Evolutionary conservation across 2,329 filamentous ascomycete genomes (phyloP).

Genomic region (Penicillium fuscoglaucum): DNA sequence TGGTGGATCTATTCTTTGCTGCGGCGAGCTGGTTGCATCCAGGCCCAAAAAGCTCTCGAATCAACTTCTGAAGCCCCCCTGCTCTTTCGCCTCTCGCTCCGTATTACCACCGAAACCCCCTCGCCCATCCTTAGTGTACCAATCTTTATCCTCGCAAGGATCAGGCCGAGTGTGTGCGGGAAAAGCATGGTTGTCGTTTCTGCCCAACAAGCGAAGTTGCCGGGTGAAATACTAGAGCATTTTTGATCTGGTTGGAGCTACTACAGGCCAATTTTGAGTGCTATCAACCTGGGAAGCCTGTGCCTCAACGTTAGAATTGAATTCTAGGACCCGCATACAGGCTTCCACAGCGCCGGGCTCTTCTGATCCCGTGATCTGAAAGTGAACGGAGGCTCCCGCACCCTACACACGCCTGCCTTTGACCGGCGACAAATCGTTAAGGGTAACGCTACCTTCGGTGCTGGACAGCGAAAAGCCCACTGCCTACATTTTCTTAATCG

Average conservation of each 20-base stretch:
- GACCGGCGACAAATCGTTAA: conserved; percentile 38
- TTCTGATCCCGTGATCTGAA: conserved; percentile 42
- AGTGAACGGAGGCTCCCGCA: conserved; percentile 37
- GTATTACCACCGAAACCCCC: conserved; percentile 27
- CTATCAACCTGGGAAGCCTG: conserved; percentile 5
- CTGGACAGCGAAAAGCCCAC: conserved; percentile 30
- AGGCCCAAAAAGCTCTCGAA: conserved; percentile 21
- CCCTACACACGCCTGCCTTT: conserved; percentile 31
- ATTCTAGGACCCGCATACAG: conserved; percentile 40
- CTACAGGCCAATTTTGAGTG: conserved; percentile 10
- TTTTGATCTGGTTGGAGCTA: conserved; percentile 5
- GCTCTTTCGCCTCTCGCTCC: conserved; percentile 25
- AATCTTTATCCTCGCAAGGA: conserved; percentile 31
- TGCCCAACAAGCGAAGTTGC: conserved; percentile 27
- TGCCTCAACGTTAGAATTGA: conserved; percentile 42
- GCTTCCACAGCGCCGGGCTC: conserved; percentile 39
- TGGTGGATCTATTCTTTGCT: conserved; percentile 22
- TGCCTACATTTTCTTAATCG: conserved; percentile 16
- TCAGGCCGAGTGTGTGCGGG: conserved; percentile 17
- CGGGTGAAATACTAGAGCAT: conserved; percentile 6
- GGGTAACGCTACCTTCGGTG: conserved; percentile 20
- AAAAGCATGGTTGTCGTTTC: conserved; percentile 20
- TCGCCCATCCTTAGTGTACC: conserved; percentile 25
- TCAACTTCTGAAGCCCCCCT: conserved; percentile 32
- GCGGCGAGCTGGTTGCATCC: conserved; percentile 21